Evolutionary conservation across 768 basidiomycete genomes (phyloP), one percentile per base, ranked within the genome.

Genomic region (Russula sp.): DNA sequence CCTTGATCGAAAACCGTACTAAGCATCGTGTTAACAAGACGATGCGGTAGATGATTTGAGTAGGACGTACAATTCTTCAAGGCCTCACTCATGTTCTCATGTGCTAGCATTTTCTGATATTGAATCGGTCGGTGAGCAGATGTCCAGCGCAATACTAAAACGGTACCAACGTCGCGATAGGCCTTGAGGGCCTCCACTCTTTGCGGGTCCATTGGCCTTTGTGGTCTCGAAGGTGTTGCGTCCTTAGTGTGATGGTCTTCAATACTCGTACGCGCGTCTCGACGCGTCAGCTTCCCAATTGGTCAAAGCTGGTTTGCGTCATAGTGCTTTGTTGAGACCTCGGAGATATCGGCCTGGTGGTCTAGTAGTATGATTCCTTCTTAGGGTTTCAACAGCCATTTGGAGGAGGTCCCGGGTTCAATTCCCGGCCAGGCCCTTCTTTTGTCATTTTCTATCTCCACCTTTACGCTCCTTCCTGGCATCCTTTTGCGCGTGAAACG

Each of bases 1-100:
- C 87, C 73, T 93, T 94, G 69, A 99, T 78, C 13, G 93, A 91
- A 72, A 96, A 88, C 40, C 97, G 86, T 67, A 98, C 95, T 98
- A 68, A n/a, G 32, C 1, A 9, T 30, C 28, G 9, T 40, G n/a
- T 64, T 9, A 60, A 38, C 2, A 54, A 55, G 36, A 26, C 11
- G 26, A 26, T 10, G 38, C 36, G 18, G 10, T 10, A 5, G 16
- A 50, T 1, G 8, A 9, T 24, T 32, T 55, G 40, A 5, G 32
- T 9, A 57, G 49, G 14, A 79, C 92, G 70, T 69, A 98, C 96
- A 79, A 70, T 87, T 92, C 85, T 97, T 98, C 69, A 99, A 80
- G 72, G 81, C 89, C 71, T 92, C 87, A 71, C 91, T 90, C 69
- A 86, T 89, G 55, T 81, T 79, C 78, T 96, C 92, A 75, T 99